Evolutionary conservation across 768 basidiomycete genomes (phyloP), one percentile per base, ranked within the genome.

Genomic region (Ephemerocybe angulata): DNA sequence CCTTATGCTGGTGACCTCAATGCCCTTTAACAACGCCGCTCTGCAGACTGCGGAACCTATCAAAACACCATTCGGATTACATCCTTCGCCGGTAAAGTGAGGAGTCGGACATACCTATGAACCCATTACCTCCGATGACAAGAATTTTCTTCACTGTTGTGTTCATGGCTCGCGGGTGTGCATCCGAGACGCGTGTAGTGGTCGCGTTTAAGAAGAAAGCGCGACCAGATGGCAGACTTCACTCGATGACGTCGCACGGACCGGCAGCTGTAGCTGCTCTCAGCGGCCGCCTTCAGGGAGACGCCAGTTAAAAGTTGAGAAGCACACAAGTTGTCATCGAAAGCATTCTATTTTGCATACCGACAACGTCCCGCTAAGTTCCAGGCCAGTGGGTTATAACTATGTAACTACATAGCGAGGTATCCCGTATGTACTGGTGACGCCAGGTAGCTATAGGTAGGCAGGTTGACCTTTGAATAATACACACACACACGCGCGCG

Each of bases 71-170:
- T 53, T n/a, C 55, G 24, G 31, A 27, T 29, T 54, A 52, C 50
- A 33, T 49, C 33, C 49, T 57, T 49, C 30, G 43, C 42, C 17
- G 55, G 43, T 48, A 44, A 29, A 43, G 53, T 43, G 33, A 50
- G 40, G 46, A 47, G n/a, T 22, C 41, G 27, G 27, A 50, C 55
- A 24, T 60, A 90, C 95, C 96, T 64, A 99, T 85, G 75, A 97
- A 98, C 4, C 97, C 97, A 74, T 97, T 97, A 42, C 97, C 97
- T n/a, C 97, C 97, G 1, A 98, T 82, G 38, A 99, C 93, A n/a
- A 98, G 83, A 33, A 98, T 79, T 64, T 77, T 87, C 52, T 76
- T 80, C 50, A 76, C 53, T 22, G 76, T 56, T 30, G 67, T 53
- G 55, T 62, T 70, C 74, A 74, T 75, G 41, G 41, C 54, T 19